These are phyloP conservation scores for Parietaria judaica DNA, from an alignment of 306 rosid genomes.

Conservation along the genomic window DNA sequence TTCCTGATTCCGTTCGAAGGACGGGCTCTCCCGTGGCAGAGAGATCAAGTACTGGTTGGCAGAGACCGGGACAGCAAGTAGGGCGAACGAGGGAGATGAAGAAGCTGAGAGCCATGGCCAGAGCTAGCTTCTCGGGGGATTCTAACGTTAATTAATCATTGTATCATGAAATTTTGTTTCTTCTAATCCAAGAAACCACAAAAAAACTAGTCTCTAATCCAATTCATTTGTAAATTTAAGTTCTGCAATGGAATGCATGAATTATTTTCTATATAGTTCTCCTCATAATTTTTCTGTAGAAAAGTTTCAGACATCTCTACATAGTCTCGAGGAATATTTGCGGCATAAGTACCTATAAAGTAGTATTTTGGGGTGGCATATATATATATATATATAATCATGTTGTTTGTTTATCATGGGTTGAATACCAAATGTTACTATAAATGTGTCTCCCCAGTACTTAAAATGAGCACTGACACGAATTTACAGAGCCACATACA, in stretches of 20 bases:
- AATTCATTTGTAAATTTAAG: neutral
- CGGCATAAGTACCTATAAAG: too few relatives aligned
- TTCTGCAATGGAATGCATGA: neutral
- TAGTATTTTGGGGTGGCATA: too few relatives aligned
- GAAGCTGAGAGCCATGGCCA: constrained; percentile 52
- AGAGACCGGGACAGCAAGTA: constrained; percentile 29
- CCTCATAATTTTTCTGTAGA: too few relatives aligned
- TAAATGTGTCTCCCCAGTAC: too few relatives aligned
- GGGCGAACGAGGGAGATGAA: constrained; percentile 38
- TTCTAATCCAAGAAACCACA: too few relatives aligned
- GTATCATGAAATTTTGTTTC: constrained; percentile 22
- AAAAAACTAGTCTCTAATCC: neutral
- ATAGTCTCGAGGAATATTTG: too few relatives aligned
- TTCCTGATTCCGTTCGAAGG: constrained; percentile 21
- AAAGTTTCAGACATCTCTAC: too few relatives aligned
- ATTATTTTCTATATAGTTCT: neutral
- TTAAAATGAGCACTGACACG: too few relatives aligned
- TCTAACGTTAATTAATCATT: constrained; percentile 29
- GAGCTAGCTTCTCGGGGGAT: constrained; percentile 48
- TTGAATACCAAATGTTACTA: too few relatives aligned
- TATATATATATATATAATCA: too few relatives aligned
- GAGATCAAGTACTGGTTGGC: constrained; percentile 5
- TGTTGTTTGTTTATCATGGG: too few relatives aligned
- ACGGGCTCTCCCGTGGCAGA: constrained; percentile 12
- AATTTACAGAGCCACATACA: too few relatives aligned